Evolutionary conservation across 2,329 filamentous ascomycete species (phyloP).

Genomic region (Phaeosphaeria sp.): DNA sequence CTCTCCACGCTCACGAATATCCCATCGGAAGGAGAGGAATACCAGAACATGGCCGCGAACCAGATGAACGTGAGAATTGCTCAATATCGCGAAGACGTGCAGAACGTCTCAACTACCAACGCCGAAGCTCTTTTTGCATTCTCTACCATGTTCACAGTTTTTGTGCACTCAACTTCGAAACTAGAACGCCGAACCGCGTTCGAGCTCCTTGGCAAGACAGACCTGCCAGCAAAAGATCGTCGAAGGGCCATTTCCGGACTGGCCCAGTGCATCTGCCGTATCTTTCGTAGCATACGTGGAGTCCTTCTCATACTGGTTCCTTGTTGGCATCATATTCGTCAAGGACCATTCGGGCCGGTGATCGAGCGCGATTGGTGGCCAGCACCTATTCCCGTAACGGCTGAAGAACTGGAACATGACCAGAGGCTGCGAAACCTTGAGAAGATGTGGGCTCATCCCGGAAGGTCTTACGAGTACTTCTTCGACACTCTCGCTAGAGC

Average conservation of each 20-base stretch:
- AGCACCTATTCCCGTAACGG: slow-evolving; percentile 13
- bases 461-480: slow-evolving; percentile 31
- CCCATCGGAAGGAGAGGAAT: slow-evolving; percentile 15
- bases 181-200: slow-evolving; percentile 21
- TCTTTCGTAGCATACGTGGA: slow-evolving; percentile 27
- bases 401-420: slow-evolving; percentile 22
- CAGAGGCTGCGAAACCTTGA: slow-evolving; percentile 24
- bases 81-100: slow-evolving; percentile 27
- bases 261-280: slow-evolving; percentile 8
- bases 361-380: slow-evolving; percentile 37
- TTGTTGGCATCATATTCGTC: slow-evolving; percentile 27
- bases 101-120: slow-evolving; percentile 47
- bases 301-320: slow-evolving; percentile 33
- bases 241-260: slow-evolving; percentile 2
- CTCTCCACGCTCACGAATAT: slow-evolving; percentile 40
- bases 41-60: slow-evolving; percentile 26
- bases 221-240: not conserved
- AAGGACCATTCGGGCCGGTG: slow-evolving; percentile 22
- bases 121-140: slow-evolving; percentile 49
- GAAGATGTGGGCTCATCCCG: slow-evolving; percentile 29
- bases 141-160: slow-evolving; percentile 23
- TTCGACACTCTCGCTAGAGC: slow-evolving; percentile 25
- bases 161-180: slow-evolving; percentile 18
- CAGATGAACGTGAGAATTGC: slow-evolving; percentile 34
- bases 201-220: slow-evolving; percentile 1